Evolutionary conservation across 345 rosid species (phyloP).

Genomic region (Moricandia moricandioides): DNA sequence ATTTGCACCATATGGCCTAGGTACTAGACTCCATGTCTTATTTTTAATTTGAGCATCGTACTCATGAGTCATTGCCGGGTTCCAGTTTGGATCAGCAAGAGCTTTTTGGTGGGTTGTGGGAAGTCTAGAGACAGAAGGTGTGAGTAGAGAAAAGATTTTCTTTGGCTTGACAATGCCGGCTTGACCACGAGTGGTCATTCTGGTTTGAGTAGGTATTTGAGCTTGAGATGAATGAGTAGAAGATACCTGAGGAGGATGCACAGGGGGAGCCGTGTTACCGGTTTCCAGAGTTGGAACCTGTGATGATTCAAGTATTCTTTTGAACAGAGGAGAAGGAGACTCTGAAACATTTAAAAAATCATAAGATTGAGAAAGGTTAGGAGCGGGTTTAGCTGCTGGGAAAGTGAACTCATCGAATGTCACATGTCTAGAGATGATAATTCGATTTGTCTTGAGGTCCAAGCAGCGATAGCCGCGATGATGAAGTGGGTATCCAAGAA

Average conservation of each 20-base stretch:
- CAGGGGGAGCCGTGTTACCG: too few relatives aligned
- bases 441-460: background rate
- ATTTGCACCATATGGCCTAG: background rate
- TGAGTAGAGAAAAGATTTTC: too few relatives aligned
- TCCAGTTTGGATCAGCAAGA: background rate
- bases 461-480: background rate
- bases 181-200: background rate
- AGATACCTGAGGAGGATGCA: too few relatives aligned
- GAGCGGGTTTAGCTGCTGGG: background rate
- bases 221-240: too few relatives aligned
- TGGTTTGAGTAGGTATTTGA: too few relatives aligned
- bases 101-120: background rate
- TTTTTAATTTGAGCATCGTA: background rate
- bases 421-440: background rate
- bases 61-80: background rate
- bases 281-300: too few relatives aligned
- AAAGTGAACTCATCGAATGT: background rate
- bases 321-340: background rate
- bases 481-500: background rate
- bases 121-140: background rate
- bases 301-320: too few relatives aligned
- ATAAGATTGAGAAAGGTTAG: too few relatives aligned
- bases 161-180: background rate
- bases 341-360: too few relatives aligned
- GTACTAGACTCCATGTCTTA: background rate